Base-by-base conservation (phyloP, 768 basidiomycete genomes). In the Daedalea quercina region DNA sequence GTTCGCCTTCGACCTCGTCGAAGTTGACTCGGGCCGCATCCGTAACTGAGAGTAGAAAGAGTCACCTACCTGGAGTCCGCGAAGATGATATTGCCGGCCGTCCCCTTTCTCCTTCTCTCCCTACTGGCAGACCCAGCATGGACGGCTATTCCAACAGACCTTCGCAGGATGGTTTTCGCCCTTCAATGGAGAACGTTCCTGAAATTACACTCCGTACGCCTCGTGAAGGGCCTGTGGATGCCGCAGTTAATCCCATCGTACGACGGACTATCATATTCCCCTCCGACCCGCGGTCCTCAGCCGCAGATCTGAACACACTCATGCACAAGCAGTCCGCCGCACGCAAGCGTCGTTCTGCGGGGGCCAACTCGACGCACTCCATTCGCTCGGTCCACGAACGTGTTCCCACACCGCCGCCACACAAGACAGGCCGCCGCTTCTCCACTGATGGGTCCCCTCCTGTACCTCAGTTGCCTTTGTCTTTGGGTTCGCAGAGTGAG, bases 341-440 rank as follows among this genome's bases (percentile, higher is more conserved):
- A 23, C 70, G 71, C 19, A 80, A 80, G 46, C 81, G 84, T 43
- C 81, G 83, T 37, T 77, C 86, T 50, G 74, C 75, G 17, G 87
- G 90, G 57, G 73, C 76, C 11, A 66, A 65, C 19, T 80, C 77
- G 23, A 67, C 79, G 12, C 70, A 75, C 17, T 91, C 89, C 0
- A 79, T 70, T 58, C 82, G 84, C 52, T 90, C 90, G 41, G 74
- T 90, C 25, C 84, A 87, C 58, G 90, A 92, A 58, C 85, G 90
- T 49, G 85, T 73, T 12, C 90, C 89, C 11, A 92, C 90, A 8
- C 90, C 90, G n/a, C 90, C 90, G 17, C 90, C 90, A 28, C 82
- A 86, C 13, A 79, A 79, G 57, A 72, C 75, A 44, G 65, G 65
- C 28, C 77, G 77, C 56, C 80, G 85, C 34, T 88, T 90, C 70